Evolutionary conservation across 2,329 filamentous ascomycete genomes (phyloP).

Genomic region (Leptodontidium sp.): DNA sequence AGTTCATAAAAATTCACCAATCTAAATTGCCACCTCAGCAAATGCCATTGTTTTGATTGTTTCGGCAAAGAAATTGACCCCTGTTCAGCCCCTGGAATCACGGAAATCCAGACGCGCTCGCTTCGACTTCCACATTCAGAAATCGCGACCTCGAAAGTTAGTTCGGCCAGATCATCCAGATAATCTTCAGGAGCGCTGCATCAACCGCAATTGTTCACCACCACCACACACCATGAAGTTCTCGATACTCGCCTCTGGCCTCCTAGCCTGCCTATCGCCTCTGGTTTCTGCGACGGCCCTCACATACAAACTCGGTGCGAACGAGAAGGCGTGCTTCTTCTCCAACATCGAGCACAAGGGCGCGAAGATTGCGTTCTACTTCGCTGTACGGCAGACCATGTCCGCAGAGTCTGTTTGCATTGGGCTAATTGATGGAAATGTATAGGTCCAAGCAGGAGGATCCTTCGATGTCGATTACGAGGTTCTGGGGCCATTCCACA

Average conservation of each 20-base stretch:
- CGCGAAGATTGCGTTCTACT: slow-evolving; percentile 97
- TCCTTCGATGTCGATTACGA: slow-evolving; percentile 97
- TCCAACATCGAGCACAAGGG: slow-evolving; percentile 78
- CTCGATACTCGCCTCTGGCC: slow-evolving; percentile 66
- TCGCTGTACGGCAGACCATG: slow-evolving; percentile 73
- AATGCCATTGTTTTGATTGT: slow-evolving; percentile 4
- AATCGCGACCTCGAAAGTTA: slow-evolving; percentile 33
- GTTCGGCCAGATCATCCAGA: slow-evolving; percentile 32
- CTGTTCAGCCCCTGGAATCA: slow-evolving; percentile 3
- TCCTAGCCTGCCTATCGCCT: slow-evolving; percentile 75
- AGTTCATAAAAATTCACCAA: too few relatives aligned
- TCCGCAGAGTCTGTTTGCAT: background rate
- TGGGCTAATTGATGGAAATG: slow-evolving; percentile 20
- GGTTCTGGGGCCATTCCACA: slow-evolving; percentile 82
- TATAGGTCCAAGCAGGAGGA: slow-evolving; percentile 94
- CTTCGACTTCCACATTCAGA: slow-evolving; percentile 24
- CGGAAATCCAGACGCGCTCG: slow-evolving; percentile 11
- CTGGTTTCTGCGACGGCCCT: slow-evolving; percentile 86
- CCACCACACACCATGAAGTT: slow-evolving; percentile 66
- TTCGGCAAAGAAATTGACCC: background rate
- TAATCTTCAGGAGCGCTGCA: background rate
- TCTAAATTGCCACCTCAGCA: background rate
- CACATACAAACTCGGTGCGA: slow-evolving; percentile 88
- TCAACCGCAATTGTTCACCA: slow-evolving; percentile 20
- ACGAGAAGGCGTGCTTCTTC: slow-evolving; percentile 98